Evolutionary conservation across 805 yeast species (phyloP), one percentile per base, ranked within the genome.

Genomic region (Suhomyces sp.): DNA sequence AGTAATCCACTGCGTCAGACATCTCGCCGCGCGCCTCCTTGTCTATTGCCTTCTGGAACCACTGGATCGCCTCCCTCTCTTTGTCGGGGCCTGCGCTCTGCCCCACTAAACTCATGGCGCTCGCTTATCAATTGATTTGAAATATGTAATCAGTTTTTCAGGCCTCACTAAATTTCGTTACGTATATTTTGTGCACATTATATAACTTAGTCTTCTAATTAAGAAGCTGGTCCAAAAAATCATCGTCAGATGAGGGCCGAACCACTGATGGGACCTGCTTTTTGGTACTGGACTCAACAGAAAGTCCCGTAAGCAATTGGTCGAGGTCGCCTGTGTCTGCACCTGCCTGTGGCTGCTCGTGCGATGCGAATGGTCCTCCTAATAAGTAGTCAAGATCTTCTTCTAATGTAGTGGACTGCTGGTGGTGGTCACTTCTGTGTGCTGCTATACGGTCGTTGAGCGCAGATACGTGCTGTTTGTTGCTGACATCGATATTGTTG

Each of bases 1-100:
- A 91, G 57, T 71, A 78, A 46, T 74, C 80, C 24, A 89, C 83
- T 1, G 97, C 97, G 60, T 90, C 96, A n/a, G 88, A 78, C 82
- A 90, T 77, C 54, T 82, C 73, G 0, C 97, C 97, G 47, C 75
- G 79, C 31, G 79, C 72, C 67, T 91, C 97, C 61, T 85, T 85
- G 46, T 78, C 81, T 0, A 85, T 81, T 2, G 90, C 97, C 47
- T 75, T 66, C 58, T 86, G 90, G 72, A 88, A 90, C 20, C 81
- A 69, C 48, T 73, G 75, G 41, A 89, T 69, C 2, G 96, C 96
- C 45, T 71, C 69, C 45, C 51, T 25, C 31, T 54, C 57, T 6
- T 27, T 24, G 9, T 40, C 50, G 17, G 46, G 12, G 10, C 31
- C 40, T 9, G 19, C 31, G 31, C 43, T 40, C 17, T 44, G 24